Evolutionary conservation across 805 yeast species (phyloP), one percentile per base, ranked within the genome.

Genomic region (Candida fluviatilis): DNA sequence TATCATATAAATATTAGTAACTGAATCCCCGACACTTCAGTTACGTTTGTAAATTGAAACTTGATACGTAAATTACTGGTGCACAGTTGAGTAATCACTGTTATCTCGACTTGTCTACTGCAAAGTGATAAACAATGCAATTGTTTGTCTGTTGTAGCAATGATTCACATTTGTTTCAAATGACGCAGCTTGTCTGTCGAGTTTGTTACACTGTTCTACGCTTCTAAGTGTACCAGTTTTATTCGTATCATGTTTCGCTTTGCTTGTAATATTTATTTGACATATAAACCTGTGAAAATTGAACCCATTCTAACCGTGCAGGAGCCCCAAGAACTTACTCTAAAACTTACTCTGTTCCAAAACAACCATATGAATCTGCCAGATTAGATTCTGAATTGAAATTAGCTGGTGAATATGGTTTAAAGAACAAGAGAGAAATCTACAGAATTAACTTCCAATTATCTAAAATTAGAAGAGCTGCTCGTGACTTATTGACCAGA

Each of bases 271-370:
- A 23, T 11, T 8, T n/a, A n/a, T n/a, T 23, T 23, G 25, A 8
- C 25, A 23, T 23, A 23, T 23, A 23, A n/a, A n/a, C n/a, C n/a
- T n/a, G n/a, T n/a, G n/a, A n/a, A 7, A 23, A 23, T 17, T 31
- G 14, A 27, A 10, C n/a, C n/a, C 15, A 43, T 53, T 41, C 64
- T 58, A 62, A 60, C 60, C 39, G 42, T 13, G 31, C 54, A 86
- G 95, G 95, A 80, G 96, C 96, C 63, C 98, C 99, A 79, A 86
- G 95, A 81, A 88, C 95, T 69, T 84, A 91, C 85, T 91, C 99
- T 62, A 93, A 93, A 89, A 93, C 99, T 67, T 93, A 87, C 88
- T 77, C 96, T 68, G 96, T 91, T 70, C 99, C 99, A 80, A 89
- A 87, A 84, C 88, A 95, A 75, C 97, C 98, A 55, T 93, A 85